Evolutionary conservation across 1,284 basidiomycete species (phyloP).

Genomic region (Nidula niveotomentosa): DNA sequence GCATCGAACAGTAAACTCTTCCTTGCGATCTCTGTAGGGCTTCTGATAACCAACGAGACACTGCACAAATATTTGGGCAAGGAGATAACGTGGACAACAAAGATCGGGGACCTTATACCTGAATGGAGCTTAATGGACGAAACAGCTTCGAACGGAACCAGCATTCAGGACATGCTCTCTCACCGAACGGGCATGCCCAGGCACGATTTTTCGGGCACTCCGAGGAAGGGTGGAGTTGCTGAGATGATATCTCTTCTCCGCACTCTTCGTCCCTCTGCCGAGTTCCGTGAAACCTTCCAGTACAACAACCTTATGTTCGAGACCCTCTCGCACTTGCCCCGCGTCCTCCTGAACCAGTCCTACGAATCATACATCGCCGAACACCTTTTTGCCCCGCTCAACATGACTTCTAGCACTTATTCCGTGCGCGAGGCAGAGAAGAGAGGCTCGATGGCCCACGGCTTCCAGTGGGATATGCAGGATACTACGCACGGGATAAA

Average conservation of each 20-base stretch:
- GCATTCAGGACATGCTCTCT: conserved; percentile 35
- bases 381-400: conserved; percentile 40
- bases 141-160: conserved; percentile 24
- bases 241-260: conserved; percentile 31
- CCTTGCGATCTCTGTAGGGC: conserved; percentile 31
- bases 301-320: conserved; percentile 48
- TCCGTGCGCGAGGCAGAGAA: conserved; percentile 33
- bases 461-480: conserved; percentile 27
- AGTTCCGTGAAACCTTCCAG: conserved; percentile 37
- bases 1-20: conserved; percentile 42
- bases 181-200: conserved; percentile 40
- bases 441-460: conserved; percentile 33
- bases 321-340: conserved; percentile 32
- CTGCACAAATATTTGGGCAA: conserved; percentile 22
- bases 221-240: conserved; percentile 23
- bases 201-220: conserved; percentile 32
- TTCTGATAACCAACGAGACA: conserved; percentile 35
- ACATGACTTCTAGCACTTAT: conserved; percentile 44
- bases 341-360: conserved; percentile 29
- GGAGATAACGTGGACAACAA: conserved; percentile 31
- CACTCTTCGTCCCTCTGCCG: conserved; percentile 36
- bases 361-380: conserved; percentile 38
- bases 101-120: conserved; percentile 27
- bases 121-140: conserved; percentile 34
- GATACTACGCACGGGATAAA: conserved; percentile 24